phyloP scores from a whole-genome alignment of 176 grass and related monocot species.

The Tuctoria greenei region DNA sequence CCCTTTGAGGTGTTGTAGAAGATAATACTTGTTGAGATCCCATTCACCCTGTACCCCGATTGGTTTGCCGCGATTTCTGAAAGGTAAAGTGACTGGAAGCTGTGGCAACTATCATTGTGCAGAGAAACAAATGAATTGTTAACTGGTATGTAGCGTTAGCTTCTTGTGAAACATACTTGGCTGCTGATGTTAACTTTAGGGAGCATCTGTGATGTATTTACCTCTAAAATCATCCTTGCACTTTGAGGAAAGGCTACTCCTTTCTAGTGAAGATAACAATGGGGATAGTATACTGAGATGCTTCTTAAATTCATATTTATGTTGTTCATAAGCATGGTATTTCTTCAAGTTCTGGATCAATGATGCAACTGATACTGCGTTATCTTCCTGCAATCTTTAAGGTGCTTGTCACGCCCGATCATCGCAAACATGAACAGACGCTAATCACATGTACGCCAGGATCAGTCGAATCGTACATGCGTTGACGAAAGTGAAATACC shows the following conservation, averaged over 20 bases:
- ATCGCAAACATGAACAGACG: no score
- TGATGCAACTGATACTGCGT: conserved; percentile 44
- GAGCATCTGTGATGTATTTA: background rate
- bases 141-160: background rate
- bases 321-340: background rate
- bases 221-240: background rate
- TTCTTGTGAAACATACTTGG: background rate
- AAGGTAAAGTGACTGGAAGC: background rate
- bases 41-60: background rate
- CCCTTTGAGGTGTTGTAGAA: background rate
- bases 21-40: background rate
- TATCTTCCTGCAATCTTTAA: conserved; percentile 45
- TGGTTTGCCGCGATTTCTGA: background rate
- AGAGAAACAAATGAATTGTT: background rate
- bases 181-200: background rate
- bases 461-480: no score
- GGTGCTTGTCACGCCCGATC: no score
- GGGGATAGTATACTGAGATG: background rate
- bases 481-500: no score
- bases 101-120: background rate
- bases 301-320: background rate
- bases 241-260: background rate
- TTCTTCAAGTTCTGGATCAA: background rate
- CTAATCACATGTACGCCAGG: no score
- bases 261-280: background rate